Evolutionary conservation across 768 basidiomycete species (phyloP).

Genomic region (Russula brevipes): DNA sequence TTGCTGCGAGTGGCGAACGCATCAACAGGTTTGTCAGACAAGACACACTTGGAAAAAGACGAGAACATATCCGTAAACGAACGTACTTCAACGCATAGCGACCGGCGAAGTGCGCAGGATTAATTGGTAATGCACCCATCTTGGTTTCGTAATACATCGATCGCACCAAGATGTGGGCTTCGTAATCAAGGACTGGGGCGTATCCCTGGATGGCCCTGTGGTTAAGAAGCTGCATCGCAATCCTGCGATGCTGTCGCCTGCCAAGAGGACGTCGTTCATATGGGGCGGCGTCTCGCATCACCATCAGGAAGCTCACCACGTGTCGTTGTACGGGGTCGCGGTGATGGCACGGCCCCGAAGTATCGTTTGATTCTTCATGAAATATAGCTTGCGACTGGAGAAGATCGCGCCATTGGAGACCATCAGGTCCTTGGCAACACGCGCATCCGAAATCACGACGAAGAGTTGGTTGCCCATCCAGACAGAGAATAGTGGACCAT

Average conservation of each 20-base stretch:
- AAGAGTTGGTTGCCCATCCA: constrained; percentile 47
- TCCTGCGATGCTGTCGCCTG: constrained; percentile 42
- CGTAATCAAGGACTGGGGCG: constrained; percentile 36
- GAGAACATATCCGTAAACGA: too few relatives aligned
- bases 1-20: constrained; percentile 32
- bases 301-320: constrained; percentile 31
- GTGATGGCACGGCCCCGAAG: constrained; percentile 43
- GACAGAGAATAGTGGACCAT: constrained; percentile 42
- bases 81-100: constrained; percentile 33
- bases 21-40: constrained; percentile 1
- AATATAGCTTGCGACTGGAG: constrained; percentile 44
- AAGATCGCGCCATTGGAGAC: constrained; percentile 44
- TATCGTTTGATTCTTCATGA: constrained; percentile 43
- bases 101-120: constrained; percentile 39
- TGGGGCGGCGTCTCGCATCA: neutral
- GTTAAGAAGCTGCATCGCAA: constrained; percentile 36
- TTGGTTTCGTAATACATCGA: constrained; percentile 35
- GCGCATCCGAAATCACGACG: constrained; percentile 42
- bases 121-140: constrained; percentile 34
- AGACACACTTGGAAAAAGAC: neutral
- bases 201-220: constrained; percentile 36
- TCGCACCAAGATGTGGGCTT: constrained; percentile 38
- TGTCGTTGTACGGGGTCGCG: constrained; percentile 41
- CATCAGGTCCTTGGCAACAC: constrained; percentile 42
- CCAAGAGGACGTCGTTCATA: neutral